Evolutionary conservation across 1,284 basidiomycete genomes (phyloP), one percentile per base, ranked within the genome.

Genomic region (Microbotryum lychnidis-dioicae): DNA sequence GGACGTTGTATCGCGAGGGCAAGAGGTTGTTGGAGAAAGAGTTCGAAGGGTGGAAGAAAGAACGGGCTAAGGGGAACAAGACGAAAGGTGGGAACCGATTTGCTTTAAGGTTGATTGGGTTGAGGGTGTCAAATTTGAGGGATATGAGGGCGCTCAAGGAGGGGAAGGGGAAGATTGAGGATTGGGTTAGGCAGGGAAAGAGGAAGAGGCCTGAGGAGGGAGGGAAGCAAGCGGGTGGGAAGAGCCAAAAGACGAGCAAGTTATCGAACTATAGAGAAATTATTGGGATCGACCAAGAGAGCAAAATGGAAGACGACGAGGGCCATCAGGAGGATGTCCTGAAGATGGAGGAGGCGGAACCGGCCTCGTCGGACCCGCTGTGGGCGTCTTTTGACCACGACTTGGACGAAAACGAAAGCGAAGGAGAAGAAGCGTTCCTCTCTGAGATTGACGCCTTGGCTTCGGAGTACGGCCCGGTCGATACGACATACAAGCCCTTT

Each of bases 111-210:
- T 45, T 72, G 54, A 61, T 72, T 44, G 71, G 71, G 1, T 31
- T 72, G 50, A 44, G 67, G 10, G 42, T 69, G 2, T 58, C 61
- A 10, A 69, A 71, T 50, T 49, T 72, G 56, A 48, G 68, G 21
- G 71, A 72, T 46, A 68, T 71, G 4, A 49, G 25, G 14, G 37
- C 9, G 54, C 48, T 50, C 23, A 23, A 14, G 23, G 48, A 23
- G 23, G 48, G 48, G 12, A 50, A 50, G 16, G 48, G 48, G 48
- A 23, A 50, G 12, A 23, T 50, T 50, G 23, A 23, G 23, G 48
- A 50, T 20, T 23, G 27, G 48, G 27, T 50, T 23, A 12, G 48
- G 12, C 48, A 50, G 48, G 27, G 21, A 7, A 50, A 29, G 27
- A 50, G 23, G 14, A 50, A 14, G 23, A 9, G 48, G 27, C 48